Evolutionary conservation across 140 eudicot genomes (phyloP).

Genomic region (Ambrosia hybrid): DNA sequence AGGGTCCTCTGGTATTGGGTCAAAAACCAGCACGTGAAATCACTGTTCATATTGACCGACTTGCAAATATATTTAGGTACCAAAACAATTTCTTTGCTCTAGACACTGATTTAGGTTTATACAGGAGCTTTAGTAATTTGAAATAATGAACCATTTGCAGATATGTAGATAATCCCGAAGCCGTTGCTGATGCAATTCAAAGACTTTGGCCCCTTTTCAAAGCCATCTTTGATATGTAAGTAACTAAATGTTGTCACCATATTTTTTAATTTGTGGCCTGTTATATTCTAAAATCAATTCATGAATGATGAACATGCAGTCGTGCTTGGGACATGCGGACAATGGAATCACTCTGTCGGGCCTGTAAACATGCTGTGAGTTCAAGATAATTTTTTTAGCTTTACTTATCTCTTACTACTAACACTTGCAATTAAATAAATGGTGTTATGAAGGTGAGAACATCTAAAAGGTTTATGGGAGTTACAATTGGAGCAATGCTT

Average conservation of each 20-base stretch:
- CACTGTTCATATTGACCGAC: slow-evolving; percentile 95
- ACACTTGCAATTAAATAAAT: slow-evolving; percentile 15
- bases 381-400: slow-evolving; percentile 12
- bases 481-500: slow-evolving; percentile 96
- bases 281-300: slow-evolving; percentile 15
- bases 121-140: background rate
- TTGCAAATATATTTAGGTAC: slow-evolving; percentile 93
- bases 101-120: slow-evolving; percentile 7
- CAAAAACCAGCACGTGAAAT: slow-evolving; percentile 91
- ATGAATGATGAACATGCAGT: slow-evolving; percentile 43
- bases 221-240: slow-evolving; percentile 92
- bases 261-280: background rate
- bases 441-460: slow-evolving; percentile 78
- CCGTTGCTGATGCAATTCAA: slow-evolving; percentile 98
- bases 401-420: slow-evolving; percentile 13
- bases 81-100: background rate
- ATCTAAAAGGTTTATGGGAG: slow-evolving; percentile 88
- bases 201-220: slow-evolving; percentile 98
- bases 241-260: slow-evolving; percentile 43
- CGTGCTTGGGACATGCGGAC: slow-evolving; percentile 99
- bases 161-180: slow-evolving; percentile 95
- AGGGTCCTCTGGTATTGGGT: slow-evolving; percentile 79
- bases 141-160: slow-evolving; percentile 44
- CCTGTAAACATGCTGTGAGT: slow-evolving; percentile 99
- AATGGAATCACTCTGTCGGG: slow-evolving; percentile 99